Evolutionary conservation across 225 moss, liverwort and hornwort species (phyloP).

Genomic region (Sphagnum contortum): DNA sequence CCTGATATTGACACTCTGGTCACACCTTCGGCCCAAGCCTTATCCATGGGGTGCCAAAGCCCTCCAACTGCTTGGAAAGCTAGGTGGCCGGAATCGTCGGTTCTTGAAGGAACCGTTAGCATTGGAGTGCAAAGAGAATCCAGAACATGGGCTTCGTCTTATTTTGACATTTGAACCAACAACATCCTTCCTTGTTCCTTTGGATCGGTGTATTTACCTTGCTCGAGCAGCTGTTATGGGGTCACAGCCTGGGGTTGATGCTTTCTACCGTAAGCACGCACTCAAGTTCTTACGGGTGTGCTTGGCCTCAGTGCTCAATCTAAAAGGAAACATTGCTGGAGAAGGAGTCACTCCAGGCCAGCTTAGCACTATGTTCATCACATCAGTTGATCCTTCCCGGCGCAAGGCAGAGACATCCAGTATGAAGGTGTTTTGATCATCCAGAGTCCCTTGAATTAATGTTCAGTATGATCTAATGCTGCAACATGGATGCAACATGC

Average conservation of each 20-base stretch:
- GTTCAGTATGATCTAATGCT: background rate
- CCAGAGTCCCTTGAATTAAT: background rate
- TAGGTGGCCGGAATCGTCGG: slow-evolving; percentile 97
- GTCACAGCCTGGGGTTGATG: slow-evolving; percentile 77
- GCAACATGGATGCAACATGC: no score
- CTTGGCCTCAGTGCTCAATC: slow-evolving; percentile 90
- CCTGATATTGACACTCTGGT: slow-evolving; percentile 94
- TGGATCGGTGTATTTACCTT: slow-evolving; percentile 97
- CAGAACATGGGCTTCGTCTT: slow-evolving; percentile 92
- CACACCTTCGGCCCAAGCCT: slow-evolving; percentile 95
- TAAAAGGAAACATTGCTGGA: slow-evolving; percentile 89
- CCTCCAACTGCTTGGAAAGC: slow-evolving; percentile 84
- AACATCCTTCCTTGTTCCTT: slow-evolving; percentile 93
- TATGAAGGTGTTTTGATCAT: slow-evolving; percentile 56
- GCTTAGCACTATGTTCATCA: slow-evolving; percentile 96
- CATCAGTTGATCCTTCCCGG: slow-evolving; percentile 94
- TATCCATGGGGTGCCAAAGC: slow-evolving; percentile 94
- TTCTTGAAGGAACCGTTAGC: slow-evolving; percentile 92
- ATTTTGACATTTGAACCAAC: slow-evolving; percentile 99
- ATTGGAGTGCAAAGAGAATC: slow-evolving; percentile 98
- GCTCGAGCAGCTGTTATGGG: slow-evolving; percentile 95
- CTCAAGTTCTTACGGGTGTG: slow-evolving; percentile 96
- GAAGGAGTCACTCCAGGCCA: slow-evolving; percentile 99
- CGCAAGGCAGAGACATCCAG: slow-evolving; percentile 94
- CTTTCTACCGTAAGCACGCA: slow-evolving; percentile 86